Evolutionary conservation across 2,329 filamentous ascomycete genomes (phyloP).

Genomic region (Claviceps citrina): DNA sequence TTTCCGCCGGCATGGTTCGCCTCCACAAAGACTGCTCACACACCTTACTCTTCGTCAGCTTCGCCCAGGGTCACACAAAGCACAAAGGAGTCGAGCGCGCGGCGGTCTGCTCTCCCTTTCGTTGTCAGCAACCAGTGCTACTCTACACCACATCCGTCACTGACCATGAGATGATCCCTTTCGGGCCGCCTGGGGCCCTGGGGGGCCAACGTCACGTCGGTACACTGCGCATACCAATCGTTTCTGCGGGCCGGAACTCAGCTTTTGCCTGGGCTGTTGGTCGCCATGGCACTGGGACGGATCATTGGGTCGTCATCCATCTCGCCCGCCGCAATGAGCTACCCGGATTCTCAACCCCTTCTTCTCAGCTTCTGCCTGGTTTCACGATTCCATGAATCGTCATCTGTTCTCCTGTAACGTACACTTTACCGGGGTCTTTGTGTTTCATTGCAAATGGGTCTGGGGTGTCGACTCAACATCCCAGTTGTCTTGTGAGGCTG

Average conservation of each 20-base stretch:
- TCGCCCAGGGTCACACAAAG: conserved; percentile 7
- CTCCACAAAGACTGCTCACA: conserved; percentile 6
- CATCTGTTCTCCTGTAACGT: conserved; percentile 4
- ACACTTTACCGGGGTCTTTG: conserved; percentile 6
- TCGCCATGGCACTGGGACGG: conserved; percentile 5
- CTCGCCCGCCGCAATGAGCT: conserved; percentile 1
- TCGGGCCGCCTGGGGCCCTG: conserved; percentile 5
- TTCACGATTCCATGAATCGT: conserved; percentile 5
- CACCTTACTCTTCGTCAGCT: conserved; percentile 6
- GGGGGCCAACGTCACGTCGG: not conserved
- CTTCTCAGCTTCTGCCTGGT: conserved; percentile 1
- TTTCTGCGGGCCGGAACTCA: conserved; percentile 5
- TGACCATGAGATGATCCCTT: conserved; percentile 4
- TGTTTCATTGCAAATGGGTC: conserved; percentile 13
- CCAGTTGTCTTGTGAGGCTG: conserved; percentile 10
- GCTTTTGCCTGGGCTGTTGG: conserved; percentile 6
- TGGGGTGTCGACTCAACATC: conserved; percentile 10
- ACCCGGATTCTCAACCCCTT: conserved; percentile 1
- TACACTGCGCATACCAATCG: not conserved
- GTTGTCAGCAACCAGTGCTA: conserved; percentile 4
- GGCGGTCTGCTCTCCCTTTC: not conserved
- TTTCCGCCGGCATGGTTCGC: conserved; percentile 7
- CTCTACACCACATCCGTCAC: conserved; percentile 4
- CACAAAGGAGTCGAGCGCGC: conserved; percentile 2
- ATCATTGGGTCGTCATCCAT: conserved; percentile 5